Evolutionary conservation across 345 rosid genomes (phyloP), one percentile per base, ranked within the genome.

Genomic region (Orychophragmus violaceus): DNA sequence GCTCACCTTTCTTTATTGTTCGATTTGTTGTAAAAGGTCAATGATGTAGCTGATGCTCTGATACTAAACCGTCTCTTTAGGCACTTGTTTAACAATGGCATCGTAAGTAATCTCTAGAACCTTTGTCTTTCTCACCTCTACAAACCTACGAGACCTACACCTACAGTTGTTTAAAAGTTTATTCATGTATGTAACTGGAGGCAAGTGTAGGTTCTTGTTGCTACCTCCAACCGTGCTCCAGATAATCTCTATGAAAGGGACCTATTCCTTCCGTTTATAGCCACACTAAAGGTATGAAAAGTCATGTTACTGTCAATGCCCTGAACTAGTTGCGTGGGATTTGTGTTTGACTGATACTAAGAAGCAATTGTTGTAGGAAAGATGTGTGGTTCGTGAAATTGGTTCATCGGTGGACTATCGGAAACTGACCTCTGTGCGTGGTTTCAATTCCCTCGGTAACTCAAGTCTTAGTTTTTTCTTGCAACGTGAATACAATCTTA

Each of bases 211-310:
- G 80, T 94, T 76, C 92, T 94, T 62, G 92, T 90, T 64, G 68
- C 96, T 29, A 94, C 97, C 37, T 94, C 99, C 66, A 94, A 94
- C 77, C 99, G 99, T 52, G 92, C 95, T 78, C 96, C 99, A 12
- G 89, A 94, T 78, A 87, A 85, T 72, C 92, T 94, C 4, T 90
- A 94, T 30, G 97, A 94, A 78, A 73, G 95, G 78, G 97, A 90
- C 79, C 93, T 94, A 39, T 90, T 94, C 68, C 77, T 94, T 63
- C 97, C 99, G 19, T 94, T 94, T 77, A 90, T 90, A 64, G 66
- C 82, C 37, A 80, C 89, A 59, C 75, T 94, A 68, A 90, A 87
- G 96, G 97, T 93, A 74, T n/a, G n/a, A n/a, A 23, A 24, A 21
- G 7, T 6, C 22, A 12, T 55, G 16, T 46, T 53, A 21, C 25